Conservation (phyloP, 164 flowering plant genomes). For the Paratinospora sagittata region DNA sequence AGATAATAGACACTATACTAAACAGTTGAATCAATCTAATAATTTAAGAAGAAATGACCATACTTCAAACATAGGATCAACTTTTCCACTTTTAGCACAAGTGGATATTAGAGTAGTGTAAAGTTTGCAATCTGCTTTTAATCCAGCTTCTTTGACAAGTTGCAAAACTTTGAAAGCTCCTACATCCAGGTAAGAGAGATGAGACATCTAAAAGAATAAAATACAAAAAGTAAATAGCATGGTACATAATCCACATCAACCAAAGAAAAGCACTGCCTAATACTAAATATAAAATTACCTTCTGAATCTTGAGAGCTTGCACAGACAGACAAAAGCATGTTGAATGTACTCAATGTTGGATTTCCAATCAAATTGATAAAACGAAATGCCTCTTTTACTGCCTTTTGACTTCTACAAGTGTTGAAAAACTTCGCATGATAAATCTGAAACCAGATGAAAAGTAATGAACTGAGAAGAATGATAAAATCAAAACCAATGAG, state of each 20-base stretch:
- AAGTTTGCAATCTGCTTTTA: slow-evolving; percentile 85
- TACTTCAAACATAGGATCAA: slow-evolving; percentile 95
- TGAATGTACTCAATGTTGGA: slow-evolving; percentile 88
- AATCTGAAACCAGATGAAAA: slow-evolving; percentile 40
- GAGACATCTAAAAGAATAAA: slow-evolving; percentile 2
- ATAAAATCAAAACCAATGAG: slow-evolving; percentile 5
- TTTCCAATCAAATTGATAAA: slow-evolving; percentile 58
- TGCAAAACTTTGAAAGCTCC: slow-evolving; percentile 74
- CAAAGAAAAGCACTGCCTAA: background rate
- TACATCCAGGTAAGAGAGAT: slow-evolving; percentile 22
- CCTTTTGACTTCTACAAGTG: slow-evolving; percentile 60
- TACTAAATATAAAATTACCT: slow-evolving; percentile 34
- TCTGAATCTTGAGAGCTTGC: slow-evolving; percentile 76
- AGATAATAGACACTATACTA: background rate
- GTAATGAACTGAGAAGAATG: slow-evolving; percentile 8
- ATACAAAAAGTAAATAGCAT: background rate
- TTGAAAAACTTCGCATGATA: slow-evolving; percentile 69
- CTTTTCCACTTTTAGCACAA: slow-evolving; percentile 89
- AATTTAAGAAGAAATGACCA: slow-evolving; percentile 11
- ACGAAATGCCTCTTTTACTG: slow-evolving; percentile 76
- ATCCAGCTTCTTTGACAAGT: slow-evolving; percentile 62
- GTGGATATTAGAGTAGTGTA: slow-evolving; percentile 89
- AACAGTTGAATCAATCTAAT: background rate
- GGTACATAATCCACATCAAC: background rate
- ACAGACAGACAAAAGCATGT: slow-evolving; percentile 95